phyloP scores from a whole-genome alignment of 1,284 basidiomycete species.

The Cryptococcus maquisensis region DNA sequence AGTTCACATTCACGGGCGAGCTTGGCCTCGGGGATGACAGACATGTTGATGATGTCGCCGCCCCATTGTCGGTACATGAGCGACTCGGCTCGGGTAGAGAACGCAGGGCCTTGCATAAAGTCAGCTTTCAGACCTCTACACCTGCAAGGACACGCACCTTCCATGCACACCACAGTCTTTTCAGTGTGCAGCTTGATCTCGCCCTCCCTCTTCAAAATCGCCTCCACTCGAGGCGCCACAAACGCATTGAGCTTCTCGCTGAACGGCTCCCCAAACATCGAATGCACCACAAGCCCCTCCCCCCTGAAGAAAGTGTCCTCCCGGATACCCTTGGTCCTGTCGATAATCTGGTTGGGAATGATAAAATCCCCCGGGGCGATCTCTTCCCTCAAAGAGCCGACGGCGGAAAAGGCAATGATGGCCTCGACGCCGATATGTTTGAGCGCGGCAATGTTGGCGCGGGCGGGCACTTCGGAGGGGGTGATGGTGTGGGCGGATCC shows the following conservation, averaged over 20 bases:
- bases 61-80: slow-evolving; percentile 91
- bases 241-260: slow-evolving; percentile 62
- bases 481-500: slow-evolving; percentile 67
- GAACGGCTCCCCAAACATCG: slow-evolving; percentile 91
- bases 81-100: slow-evolving; percentile 86
- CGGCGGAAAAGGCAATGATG: slow-evolving; percentile 90
- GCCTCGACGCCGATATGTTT: slow-evolving; percentile 86
- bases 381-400: slow-evolving; percentile 92
- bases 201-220: slow-evolving; percentile 58
- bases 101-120: slow-evolving; percentile 38
- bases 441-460: slow-evolving; percentile 93
- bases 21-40: slow-evolving; percentile 91
- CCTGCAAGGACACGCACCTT: slow-evolving; percentile 61
- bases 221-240: slow-evolving; percentile 61
- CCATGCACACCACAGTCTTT: slow-evolving; percentile 93
- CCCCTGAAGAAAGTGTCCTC: slow-evolving; percentile 82
- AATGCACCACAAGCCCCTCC: slow-evolving; percentile 79
- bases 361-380: slow-evolving; percentile 86
- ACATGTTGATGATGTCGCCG: slow-evolving; percentile 93
- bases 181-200: slow-evolving; percentile 64
- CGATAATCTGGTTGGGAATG: slow-evolving; percentile 90
- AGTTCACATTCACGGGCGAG: slow-evolving; percentile 91
- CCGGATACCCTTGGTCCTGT: slow-evolving; percentile 88
- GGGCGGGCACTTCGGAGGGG: slow-evolving; percentile 72
- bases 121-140: not conserved